phyloP scores from a whole-genome alignment of 2,329 filamentous ascomycete species.

The Nigrospora sphaerica region DNA sequence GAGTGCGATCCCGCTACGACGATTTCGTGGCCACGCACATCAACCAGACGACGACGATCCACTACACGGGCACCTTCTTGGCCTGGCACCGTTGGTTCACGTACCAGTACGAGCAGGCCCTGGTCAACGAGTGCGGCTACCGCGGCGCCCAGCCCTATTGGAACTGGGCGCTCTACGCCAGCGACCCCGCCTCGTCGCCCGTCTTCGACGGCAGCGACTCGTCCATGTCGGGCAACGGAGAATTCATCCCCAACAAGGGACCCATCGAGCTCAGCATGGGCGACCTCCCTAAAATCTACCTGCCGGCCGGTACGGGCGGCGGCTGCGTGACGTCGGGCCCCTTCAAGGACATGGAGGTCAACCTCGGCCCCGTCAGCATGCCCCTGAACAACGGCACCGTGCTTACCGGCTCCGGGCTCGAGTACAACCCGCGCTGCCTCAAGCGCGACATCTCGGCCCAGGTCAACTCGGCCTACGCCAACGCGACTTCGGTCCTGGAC shows the following conservation, averaged over 20 bases:
- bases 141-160: conserved; percentile 23
- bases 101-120: conserved; percentile 12
- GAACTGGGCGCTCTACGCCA: conserved; percentile 30
- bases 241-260: conserved; percentile 7
- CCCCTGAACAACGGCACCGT: conserved; percentile 9
- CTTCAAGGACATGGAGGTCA: conserved; percentile 22
- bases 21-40: conserved; percentile 19
- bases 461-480: conserved; percentile 14
- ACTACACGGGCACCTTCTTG: conserved; percentile 14
- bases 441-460: conserved; percentile 12
- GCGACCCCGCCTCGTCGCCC: conserved; percentile 29
- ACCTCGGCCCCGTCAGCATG: conserved; percentile 19
- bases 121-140: conserved; percentile 15
- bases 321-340: conserved; percentile 40
- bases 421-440: conserved; percentile 27
- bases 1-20: conserved; percentile 14
- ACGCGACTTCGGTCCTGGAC: conserved; percentile 19
- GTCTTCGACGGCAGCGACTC: conserved; percentile 40
- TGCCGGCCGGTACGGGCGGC: conserved; percentile 38
- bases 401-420: conserved; percentile 9
- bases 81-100: conserved; percentile 15
- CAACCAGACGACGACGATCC: conserved; percentile 12
- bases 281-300: conserved; percentile 4
- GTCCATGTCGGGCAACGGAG: conserved; percentile 33
- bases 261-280: conserved; percentile 3